Evolutionary conservation across 306 rosid species (phyloP).

Genomic region (Glycine latifolia): DNA sequence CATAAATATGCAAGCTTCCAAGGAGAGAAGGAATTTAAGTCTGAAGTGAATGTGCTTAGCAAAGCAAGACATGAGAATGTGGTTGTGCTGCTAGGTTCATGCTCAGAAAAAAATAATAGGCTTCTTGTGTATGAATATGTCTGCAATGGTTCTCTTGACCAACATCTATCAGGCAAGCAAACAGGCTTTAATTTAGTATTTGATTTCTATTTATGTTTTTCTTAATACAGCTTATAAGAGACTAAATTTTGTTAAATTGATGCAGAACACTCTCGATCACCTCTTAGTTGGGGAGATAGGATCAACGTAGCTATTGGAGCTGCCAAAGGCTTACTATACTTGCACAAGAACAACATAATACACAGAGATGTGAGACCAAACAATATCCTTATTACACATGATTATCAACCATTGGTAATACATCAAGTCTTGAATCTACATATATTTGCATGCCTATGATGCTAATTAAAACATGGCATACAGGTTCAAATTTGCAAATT

Average conservation of each 20-base stretch:
- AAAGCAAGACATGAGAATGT: conserved; percentile 88
- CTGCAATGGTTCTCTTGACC: conserved; percentile 88
- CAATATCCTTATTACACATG: conserved; percentile 89
- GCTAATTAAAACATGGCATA: conserved; percentile 9
- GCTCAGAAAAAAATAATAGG: conserved; percentile 72
- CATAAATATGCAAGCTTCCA: conserved; percentile 72
- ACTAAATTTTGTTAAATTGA: conserved; percentile 25
- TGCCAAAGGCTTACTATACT: conserved; percentile 79
- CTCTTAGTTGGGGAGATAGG: conserved; percentile 78
- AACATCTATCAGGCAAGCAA: conserved; percentile 68
- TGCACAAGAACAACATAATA: conserved; percentile 74
- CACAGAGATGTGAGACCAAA: conserved; percentile 90
- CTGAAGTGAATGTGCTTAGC: conserved; percentile 79
- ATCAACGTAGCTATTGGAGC: conserved; percentile 77
- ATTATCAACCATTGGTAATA: conserved; percentile 73
- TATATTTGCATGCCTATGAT: neutral
- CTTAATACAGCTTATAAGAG: neutral
- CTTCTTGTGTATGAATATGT: conserved; percentile 90
- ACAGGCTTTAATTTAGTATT: neutral
- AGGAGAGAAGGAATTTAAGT: conserved; percentile 83
- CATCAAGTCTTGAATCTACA: conserved; percentile 36
- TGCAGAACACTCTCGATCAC: conserved; percentile 61
- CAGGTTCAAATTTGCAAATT: neutral
- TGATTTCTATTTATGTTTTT: neutral
- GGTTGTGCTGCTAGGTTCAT: conserved; percentile 80